Evolutionary conservation across 768 basidiomycete species (phyloP).

Genomic region (Termitomyces sp.): DNA sequence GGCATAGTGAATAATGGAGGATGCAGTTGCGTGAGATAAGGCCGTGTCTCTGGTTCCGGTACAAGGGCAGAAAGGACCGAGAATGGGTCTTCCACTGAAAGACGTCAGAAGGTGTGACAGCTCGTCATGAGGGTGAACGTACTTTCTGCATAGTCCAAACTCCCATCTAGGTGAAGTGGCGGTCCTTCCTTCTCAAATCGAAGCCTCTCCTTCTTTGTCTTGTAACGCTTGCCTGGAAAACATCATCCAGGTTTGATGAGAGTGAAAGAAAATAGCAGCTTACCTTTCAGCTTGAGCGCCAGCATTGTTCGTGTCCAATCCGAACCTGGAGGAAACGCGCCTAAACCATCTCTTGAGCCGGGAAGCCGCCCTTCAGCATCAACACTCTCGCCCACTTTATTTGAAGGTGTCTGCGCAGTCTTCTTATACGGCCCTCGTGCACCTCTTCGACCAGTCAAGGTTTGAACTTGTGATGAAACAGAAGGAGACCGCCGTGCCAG

Average conservation of each 20-base stretch:
- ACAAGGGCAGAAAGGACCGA: constrained; percentile 60
- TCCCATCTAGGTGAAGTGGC: constrained; percentile 70
- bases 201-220: constrained; percentile 77
- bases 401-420: constrained; percentile 15
- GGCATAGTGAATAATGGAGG: constrained; percentile 28
- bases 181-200: constrained; percentile 77
- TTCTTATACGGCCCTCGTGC: constrained; percentile 57
- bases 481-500: constrained; percentile 42
- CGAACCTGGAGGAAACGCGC: constrained; percentile 65
- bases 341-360: constrained; percentile 73
- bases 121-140: constrained; percentile 18
- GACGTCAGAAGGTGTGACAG: not conserved
- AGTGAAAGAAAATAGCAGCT: not conserved
- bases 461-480: constrained; percentile 38
- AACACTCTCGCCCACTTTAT: constrained; percentile 40
- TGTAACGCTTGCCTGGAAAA: constrained; percentile 64
- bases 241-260: not conserved
- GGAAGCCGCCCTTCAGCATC: constrained; percentile 73
- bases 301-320: constrained; percentile 75
- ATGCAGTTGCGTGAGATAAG: constrained; percentile 56
- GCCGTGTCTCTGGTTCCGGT: constrained; percentile 54
- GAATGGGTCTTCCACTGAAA: constrained; percentile 76
- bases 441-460: constrained; percentile 35
- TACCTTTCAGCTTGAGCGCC: constrained; percentile 73
- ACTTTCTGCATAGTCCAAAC: constrained; percentile 73